Conservation (phyloP, 176 grass and related monocot genomes). For the Secale cereale region DNA sequence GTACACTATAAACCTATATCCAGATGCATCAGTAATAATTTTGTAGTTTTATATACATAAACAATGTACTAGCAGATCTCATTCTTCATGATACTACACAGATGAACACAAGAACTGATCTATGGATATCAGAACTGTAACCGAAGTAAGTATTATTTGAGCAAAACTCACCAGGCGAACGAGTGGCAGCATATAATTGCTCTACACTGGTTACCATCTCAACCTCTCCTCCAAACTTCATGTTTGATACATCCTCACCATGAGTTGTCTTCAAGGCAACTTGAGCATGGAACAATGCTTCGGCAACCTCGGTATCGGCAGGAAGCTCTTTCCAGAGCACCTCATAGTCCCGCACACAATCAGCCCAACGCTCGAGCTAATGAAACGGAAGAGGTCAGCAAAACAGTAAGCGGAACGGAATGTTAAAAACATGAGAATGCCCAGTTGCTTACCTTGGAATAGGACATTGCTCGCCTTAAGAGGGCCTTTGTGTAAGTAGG, state of each 20-base stretch:
- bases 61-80: not conserved
- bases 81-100: conserved; percentile 1
- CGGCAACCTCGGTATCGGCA: conserved; percentile 61
- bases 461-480: conserved; percentile 79
- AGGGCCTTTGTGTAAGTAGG: conserved; percentile 95
- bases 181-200: conserved; percentile 65
- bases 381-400: conserved; percentile 20
- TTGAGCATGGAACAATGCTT: conserved; percentile 78
- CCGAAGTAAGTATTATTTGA: not conserved
- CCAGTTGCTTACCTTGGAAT: conserved; percentile 63
- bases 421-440: not conserved
- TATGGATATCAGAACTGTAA: not conserved
- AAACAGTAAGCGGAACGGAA: not conserved
- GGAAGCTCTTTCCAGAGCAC: conserved; percentile 72
- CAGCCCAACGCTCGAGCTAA: conserved; percentile 81
- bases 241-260: conserved; percentile 88
- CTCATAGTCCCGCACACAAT: conserved; percentile 85
- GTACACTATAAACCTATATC: conserved; percentile 17
- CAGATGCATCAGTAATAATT: not conserved
- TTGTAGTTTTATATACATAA: not conserved
- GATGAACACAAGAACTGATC: not conserved
- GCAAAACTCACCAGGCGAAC: conserved; percentile 58
- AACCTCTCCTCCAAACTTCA: conserved; percentile 93
- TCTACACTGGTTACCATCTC: conserved; percentile 58
- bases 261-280: conserved; percentile 71